These are phyloP conservation scores for Cladosporium sp. DNA, from an alignment of 2,329 filamentous ascomycete species.

Conservation along the genomic window DNA sequence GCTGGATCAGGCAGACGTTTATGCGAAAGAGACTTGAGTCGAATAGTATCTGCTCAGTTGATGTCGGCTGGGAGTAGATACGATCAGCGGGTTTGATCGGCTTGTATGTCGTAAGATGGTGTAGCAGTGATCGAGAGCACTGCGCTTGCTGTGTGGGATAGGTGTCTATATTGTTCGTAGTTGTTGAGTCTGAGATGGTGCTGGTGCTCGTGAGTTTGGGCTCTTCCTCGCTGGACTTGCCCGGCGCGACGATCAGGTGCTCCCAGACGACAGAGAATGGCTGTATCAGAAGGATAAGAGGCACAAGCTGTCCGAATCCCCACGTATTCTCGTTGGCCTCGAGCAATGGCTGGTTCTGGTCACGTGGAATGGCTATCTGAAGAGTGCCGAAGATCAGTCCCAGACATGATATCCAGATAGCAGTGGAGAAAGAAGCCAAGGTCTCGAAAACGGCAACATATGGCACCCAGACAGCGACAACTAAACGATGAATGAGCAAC, in stretches of 20 bases:
- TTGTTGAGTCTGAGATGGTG: neutral
- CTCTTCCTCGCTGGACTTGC: neutral
- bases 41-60: neutral
- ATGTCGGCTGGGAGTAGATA: neutral
- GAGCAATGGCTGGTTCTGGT: conserved; percentile 3
- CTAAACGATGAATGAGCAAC: conserved; percentile 1
- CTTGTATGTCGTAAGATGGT: neutral
- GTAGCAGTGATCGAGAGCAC: neutral
- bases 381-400: conserved; percentile 24
- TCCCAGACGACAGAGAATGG: conserved; percentile 21
- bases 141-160: neutral
- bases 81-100: neutral
- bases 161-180: neutral
- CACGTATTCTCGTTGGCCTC: conserved; percentile 11
- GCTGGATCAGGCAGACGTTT: neutral
- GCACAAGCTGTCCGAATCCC: conserved; percentile 24
- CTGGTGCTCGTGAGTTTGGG: neutral
- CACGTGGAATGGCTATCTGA: conserved; percentile 22
- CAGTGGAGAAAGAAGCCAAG: conserved; percentile 21
- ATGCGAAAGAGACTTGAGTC: neutral
- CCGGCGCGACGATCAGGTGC: conserved; percentile 14
- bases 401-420: conserved; percentile 20
- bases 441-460: conserved; percentile 19
- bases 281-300: conserved; percentile 23
- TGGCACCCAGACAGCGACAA: conserved; percentile 15